A percentile compares a stretch with the other conserved stretches of the same genome.
These are phyloP conservation scores for Fusarium camptoceras DNA, from an alignment of 2,329 filamentous ascomycete genomes.

Conservation along the genomic window DNA sequence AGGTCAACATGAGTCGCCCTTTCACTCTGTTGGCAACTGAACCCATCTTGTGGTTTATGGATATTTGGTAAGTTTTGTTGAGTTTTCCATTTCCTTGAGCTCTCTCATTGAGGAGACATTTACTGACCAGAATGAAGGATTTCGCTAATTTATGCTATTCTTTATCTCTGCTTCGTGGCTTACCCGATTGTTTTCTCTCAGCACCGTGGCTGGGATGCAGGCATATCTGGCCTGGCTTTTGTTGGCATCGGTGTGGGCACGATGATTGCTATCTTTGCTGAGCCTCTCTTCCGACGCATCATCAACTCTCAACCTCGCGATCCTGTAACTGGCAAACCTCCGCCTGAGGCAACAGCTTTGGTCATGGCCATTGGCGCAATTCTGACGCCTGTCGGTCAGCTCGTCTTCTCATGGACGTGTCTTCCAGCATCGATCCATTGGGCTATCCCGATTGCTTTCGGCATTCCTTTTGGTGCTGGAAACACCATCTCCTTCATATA, in stretches of 20 bases:
- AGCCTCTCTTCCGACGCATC: constrained; percentile 79
- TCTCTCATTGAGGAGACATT: not conserved
- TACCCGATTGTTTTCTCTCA: constrained; percentile 87
- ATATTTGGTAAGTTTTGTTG: constrained; percentile 64
- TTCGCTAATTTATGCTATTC: constrained; percentile 85
- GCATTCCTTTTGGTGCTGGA: constrained; percentile 81
- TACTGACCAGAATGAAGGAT: constrained; percentile 63
- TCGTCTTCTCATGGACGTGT: constrained; percentile 91
- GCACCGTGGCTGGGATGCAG: constrained; percentile 79
- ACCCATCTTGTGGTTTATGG: constrained; percentile 81
- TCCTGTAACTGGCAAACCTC: constrained; percentile 76
- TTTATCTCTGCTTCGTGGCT: constrained; percentile 91
- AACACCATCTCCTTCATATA: constrained; percentile 87
- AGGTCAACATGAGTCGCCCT: constrained; percentile 80
- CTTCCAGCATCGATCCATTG: constrained; percentile 82
- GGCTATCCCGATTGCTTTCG: constrained; percentile 82
- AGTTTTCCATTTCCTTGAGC: not conserved
- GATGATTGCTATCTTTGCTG: constrained; percentile 69
- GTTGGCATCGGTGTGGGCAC: constrained; percentile 75
- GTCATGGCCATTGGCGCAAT: constrained; percentile 83
- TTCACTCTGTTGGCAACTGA: constrained; percentile 83
- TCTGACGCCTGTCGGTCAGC: constrained; percentile 79
- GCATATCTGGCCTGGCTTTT: constrained; percentile 82
- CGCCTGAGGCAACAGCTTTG: constrained; percentile 84
- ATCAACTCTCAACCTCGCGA: constrained; percentile 83